Evolutionary conservation across 1,284 basidiomycete genomes (phyloP), one percentile per base, ranked within the genome.

Genomic region (Phlebopus sp.): DNA sequence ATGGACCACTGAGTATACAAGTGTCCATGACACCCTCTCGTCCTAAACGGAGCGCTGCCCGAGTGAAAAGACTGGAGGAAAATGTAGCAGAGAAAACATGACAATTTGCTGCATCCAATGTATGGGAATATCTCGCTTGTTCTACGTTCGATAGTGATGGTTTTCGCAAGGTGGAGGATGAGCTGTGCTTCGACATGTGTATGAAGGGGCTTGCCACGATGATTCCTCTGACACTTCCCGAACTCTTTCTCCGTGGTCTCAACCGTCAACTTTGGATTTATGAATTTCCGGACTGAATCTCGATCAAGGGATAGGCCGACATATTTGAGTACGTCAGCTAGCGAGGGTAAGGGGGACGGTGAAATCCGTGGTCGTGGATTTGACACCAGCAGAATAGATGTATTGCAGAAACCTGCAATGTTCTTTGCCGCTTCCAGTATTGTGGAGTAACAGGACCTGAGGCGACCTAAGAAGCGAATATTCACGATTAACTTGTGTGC

Each of bases 91-190:
- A 44, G 42, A 23, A 44, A 44, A 21, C 42, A 44, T 10, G 42
- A 36, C 15, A 44, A 29, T 23, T 44, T 44, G 35, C 42, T 44
- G 23, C 42, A 44, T 30, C 42, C 42, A 8, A 44, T 36, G 27
- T 44, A 44, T n/a, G 42, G 42, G 23, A 27, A 44, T 11, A 37
- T 29, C 18, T 44, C 42, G n/a, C 21, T 27, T 10, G 7, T 29
- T n/a, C 35, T 19, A 23, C 11, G 27, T 6, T 35, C 15, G 3
- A 37, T 9, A 6, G 19, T 25, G n/a, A 11, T 29, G 7, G 35
- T 29, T 17, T 29, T 36, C 27, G 35, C 35, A 6, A 44, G 10
- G 13, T 44, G 23, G 23, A 44, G 42, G n/a, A 44, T 18, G 25
- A 44, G 32, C 31, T 44, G 42, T 27, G 37, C 21, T n/a, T 44